phyloP scores from a whole-genome alignment of 139 green algal genomes.

The Micromonas commoda region DNA sequence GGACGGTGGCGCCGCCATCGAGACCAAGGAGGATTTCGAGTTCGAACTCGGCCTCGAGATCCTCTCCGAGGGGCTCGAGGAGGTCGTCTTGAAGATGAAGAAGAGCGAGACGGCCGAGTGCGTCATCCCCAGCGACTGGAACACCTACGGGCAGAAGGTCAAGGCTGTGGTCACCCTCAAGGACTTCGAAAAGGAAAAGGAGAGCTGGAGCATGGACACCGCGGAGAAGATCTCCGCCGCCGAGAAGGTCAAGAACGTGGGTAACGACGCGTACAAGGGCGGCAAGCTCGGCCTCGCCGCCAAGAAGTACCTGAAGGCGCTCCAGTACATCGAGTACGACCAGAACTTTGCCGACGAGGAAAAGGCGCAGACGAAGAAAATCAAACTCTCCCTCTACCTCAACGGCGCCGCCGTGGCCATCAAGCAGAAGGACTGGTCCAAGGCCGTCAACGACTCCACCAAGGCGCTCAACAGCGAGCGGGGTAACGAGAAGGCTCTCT shows the following conservation, averaged over 20 bases:
- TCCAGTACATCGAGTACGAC: slow-evolving; percentile 54
- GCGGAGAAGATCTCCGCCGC: slow-evolving; percentile 77
- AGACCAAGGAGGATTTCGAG: slow-evolving; percentile 51
- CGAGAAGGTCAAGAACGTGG: slow-evolving; percentile 69
- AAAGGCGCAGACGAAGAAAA: slow-evolving; percentile 44
- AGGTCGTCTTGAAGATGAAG: slow-evolving; percentile 83
- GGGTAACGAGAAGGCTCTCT: slow-evolving; percentile 91
- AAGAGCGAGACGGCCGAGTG: slow-evolving; percentile 52
- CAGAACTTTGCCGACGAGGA: slow-evolving; percentile 42
- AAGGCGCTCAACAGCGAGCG: slow-evolving; percentile 78
- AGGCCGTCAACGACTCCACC: slow-evolving; percentile 47
- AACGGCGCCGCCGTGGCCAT: slow-evolving; percentile 81
- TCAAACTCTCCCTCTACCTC: slow-evolving; percentile 64
- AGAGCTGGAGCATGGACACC: slow-evolving; percentile 78
- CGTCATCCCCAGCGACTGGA: background rate
- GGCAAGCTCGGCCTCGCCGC: slow-evolving; percentile 58
- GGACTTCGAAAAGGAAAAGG: slow-evolving; percentile 64
- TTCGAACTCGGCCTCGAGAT: slow-evolving; percentile 61
- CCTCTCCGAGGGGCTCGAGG: slow-evolving; percentile 67
- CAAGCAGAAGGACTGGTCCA: slow-evolving; percentile 59
- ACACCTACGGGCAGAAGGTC: background rate
- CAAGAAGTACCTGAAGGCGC: slow-evolving; percentile 57
- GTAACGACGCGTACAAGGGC: slow-evolving; percentile 83
- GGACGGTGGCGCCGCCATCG: slow-evolving; percentile 52
- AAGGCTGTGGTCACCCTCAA: slow-evolving; percentile 59